Evolutionary conservation across 768 basidiomycete species (phyloP).

Genomic region (Russula virescens): DNA sequence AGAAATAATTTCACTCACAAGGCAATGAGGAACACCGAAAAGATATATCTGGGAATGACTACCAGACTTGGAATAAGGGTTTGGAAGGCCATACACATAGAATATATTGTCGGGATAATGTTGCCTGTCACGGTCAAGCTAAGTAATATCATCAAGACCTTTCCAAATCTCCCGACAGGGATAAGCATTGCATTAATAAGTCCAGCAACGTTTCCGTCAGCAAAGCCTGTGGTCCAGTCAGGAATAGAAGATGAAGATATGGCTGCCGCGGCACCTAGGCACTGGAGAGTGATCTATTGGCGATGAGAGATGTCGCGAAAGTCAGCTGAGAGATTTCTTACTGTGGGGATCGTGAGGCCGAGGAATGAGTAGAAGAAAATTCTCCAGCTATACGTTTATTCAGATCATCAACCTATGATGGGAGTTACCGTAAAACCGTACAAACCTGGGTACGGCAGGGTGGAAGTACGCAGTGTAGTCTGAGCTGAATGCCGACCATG

Average conservation of each 20-base stretch:
- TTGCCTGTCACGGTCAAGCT: slow-evolving; percentile 75
- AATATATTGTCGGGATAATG: slow-evolving; percentile 80
- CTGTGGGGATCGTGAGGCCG: slow-evolving; percentile 58
- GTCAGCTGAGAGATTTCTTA: slow-evolving; percentile 31
- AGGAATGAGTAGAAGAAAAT: slow-evolving; percentile 62
- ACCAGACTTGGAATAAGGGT: slow-evolving; percentile 55
- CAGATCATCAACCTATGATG: neutral
- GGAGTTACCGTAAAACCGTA: neutral
- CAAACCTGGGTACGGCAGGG: slow-evolving; percentile 52
- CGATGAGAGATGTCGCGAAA: slow-evolving; percentile 12
- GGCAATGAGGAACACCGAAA: slow-evolving; percentile 58
- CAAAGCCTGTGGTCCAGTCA: slow-evolving; percentile 51
- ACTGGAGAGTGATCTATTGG: slow-evolving; percentile 37
- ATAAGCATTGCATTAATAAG: slow-evolving; percentile 55
- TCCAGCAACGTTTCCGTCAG: slow-evolving; percentile 52
- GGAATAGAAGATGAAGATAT: slow-evolving; percentile 50
- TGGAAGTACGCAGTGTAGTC: slow-evolving; percentile 74
- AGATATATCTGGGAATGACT: slow-evolving; percentile 61
- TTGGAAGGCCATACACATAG: slow-evolving; percentile 68
- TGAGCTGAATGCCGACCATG: slow-evolving; percentile 54
- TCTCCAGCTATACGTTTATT: slow-evolving; percentile 38
- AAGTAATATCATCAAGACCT: slow-evolving; percentile 65
- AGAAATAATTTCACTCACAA: slow-evolving; percentile 43
- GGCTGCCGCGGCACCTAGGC: slow-evolving; percentile 65
- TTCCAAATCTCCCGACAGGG: slow-evolving; percentile 61